Percentiles rank a stretch among this genome's conserved stretches.
phyloP scores from a whole-genome alignment of 768 basidiomycete species.

The Sutorius australiensis region DNA sequence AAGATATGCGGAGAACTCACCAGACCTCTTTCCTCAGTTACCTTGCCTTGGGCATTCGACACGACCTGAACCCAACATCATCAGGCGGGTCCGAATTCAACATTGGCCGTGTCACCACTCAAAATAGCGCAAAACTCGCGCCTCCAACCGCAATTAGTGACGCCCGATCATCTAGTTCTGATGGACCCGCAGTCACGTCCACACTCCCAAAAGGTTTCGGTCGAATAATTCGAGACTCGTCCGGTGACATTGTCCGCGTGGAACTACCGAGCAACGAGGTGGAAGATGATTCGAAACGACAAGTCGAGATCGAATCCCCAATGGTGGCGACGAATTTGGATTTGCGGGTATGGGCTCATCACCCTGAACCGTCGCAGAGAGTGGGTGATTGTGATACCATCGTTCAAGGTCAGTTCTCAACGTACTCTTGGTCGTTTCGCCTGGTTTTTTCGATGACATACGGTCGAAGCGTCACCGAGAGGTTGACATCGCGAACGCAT shows the following conservation, averaged over 20 bases:
- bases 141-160: not conserved
- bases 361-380: not conserved
- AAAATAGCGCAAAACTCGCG: not conserved
- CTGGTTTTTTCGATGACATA: not conserved
- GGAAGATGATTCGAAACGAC: conserved; percentile 17
- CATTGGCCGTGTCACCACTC: not conserved
- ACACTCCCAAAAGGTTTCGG: conserved; percentile 65
- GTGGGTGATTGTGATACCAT: not conserved
- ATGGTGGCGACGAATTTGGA: conserved; percentile 12
- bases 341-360: conserved; percentile 16
- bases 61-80: conserved; percentile 61
- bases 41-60: conserved; percentile 67
- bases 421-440: not conserved
- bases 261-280: conserved; percentile 55
- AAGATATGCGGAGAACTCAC: not conserved
- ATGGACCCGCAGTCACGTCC: conserved; percentile 19
- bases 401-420: conserved; percentile 34
- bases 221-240: conserved; percentile 74
- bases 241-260: conserved; percentile 70
- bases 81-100: conserved; percentile 65
- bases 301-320: conserved; percentile 41
- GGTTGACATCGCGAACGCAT: conserved; percentile 1
- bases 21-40: conserved; percentile 48
- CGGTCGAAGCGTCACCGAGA: conserved; percentile 1
- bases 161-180: not conserved